phyloP scores from a whole-genome alignment of 805 yeast genomes.

The Kuraishia cidri region DNA sequence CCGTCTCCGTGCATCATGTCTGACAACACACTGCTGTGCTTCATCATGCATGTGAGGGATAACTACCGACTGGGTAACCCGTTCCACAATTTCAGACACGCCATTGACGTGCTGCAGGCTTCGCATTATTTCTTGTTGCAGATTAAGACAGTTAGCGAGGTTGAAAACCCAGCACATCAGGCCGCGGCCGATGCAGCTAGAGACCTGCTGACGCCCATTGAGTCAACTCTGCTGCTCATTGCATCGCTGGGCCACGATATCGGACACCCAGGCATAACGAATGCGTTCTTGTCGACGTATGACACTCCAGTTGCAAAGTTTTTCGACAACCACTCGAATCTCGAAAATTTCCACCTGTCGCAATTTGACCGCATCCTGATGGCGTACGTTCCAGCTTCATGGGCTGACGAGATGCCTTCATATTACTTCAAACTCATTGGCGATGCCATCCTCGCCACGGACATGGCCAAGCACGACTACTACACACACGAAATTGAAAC shows the following conservation, averaged over 20 bases:
- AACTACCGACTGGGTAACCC: slow-evolving; percentile 80
- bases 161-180: neutral
- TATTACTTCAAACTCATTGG: slow-evolving; percentile 5
- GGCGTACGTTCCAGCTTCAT: slow-evolving; percentile 46
- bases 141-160: slow-evolving; percentile 2
- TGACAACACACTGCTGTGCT: slow-evolving; percentile 38
- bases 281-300: slow-evolving; percentile 52
- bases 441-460: slow-evolving; percentile 63
- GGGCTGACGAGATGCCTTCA: slow-evolving; percentile 8
- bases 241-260: slow-evolving; percentile 93
- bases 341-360: slow-evolving; percentile 77
- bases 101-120: slow-evolving; percentile 91
- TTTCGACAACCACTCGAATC: slow-evolving; percentile 58
- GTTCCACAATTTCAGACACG: slow-evolving; percentile 94
- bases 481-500: slow-evolving; percentile 49
- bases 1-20: slow-evolving; percentile 2
- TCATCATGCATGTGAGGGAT: slow-evolving; percentile 63
- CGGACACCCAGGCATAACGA: slow-evolving; percentile 96
- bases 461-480: slow-evolving; percentile 82
- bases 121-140: slow-evolving; percentile 50
- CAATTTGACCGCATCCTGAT: slow-evolving; percentile 44
- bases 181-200: neutral
- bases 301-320: slow-evolving; percentile 54
- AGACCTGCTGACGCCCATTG: slow-evolving; percentile 13
- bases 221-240: slow-evolving; percentile 53